Percentiles rank a stretch among this genome's conserved stretches.
Conservation (phyloP, 805 yeast species). For the Debaryomyces prosopidis region DNA sequence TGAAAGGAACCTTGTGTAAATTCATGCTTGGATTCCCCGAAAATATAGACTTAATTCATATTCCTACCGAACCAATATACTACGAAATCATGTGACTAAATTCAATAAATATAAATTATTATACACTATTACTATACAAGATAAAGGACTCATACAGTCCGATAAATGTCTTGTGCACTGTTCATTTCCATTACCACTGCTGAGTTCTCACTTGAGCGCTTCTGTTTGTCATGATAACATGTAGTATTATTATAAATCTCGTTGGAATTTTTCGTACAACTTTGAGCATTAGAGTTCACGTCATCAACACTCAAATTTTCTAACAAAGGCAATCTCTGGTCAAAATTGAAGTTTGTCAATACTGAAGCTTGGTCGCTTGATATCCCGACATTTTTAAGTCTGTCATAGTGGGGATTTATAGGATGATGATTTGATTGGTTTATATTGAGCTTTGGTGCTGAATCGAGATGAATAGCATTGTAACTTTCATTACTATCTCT, state of each 20-base stretch:
- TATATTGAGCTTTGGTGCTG: too few species aligned
- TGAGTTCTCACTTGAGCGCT: constrained; percentile 25
- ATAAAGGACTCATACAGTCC: constrained; percentile 15
- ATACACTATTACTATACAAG: neutral
- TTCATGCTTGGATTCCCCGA: constrained; percentile 10
- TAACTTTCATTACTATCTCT: too few species aligned
- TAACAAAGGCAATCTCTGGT: constrained; percentile 27
- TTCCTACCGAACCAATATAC: neutral
- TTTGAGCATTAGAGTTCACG: neutral
- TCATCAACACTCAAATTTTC: constrained; percentile 21
- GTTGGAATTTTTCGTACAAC: neutral
- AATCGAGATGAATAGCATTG: too few species aligned
- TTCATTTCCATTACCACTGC: constrained; percentile 19
- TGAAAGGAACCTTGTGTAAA: constrained; percentile 17
- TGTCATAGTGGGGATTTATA: neutral
- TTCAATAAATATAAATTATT: neutral
- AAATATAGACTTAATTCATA: too few species aligned
- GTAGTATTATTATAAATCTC: neutral
- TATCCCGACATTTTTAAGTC: neutral
- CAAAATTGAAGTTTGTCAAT: constrained; percentile 15
- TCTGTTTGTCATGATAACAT: neutral
- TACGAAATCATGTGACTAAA: neutral
- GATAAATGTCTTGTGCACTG: constrained; percentile 20
- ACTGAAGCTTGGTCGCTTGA: constrained; percentile 12
- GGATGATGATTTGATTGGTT: too few species aligned